These are phyloP conservation scores for Candida frijolesensis DNA, from an alignment of 1,139 yeast genomes.

Conservation along the genomic window DNA sequence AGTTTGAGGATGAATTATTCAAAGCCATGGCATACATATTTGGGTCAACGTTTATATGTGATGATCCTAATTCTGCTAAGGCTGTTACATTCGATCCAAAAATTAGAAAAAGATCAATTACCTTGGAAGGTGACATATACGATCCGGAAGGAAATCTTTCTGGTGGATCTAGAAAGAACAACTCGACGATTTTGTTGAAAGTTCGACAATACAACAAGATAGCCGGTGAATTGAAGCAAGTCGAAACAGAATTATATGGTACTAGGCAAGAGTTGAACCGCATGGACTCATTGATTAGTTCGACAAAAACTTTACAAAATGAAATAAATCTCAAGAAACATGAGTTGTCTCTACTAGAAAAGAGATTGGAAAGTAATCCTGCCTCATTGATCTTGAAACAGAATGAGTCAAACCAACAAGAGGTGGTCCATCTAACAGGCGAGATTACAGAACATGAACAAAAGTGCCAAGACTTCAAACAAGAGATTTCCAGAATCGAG, in stretches of 20 bases:
- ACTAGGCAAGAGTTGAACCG: slow-evolving; percentile 44
- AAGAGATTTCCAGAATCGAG: slow-evolving; percentile 61
- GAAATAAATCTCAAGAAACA: slow-evolving; percentile 68
- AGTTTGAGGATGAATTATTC: slow-evolving; percentile 66
- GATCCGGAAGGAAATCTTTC: slow-evolving; percentile 96
- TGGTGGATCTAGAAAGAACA: slow-evolving; percentile 82
- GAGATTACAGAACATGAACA: slow-evolving; percentile 38
- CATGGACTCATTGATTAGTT: slow-evolving; percentile 50
- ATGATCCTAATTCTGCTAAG: slow-evolving; percentile 87
- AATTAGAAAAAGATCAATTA: slow-evolving; percentile 82
- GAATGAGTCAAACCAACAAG: slow-evolving; percentile 49
- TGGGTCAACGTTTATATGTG: slow-evolving; percentile 84
- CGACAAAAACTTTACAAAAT: slow-evolving; percentile 63
- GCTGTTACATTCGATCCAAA: slow-evolving; percentile 82
- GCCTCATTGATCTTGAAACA: slow-evolving; percentile 57
- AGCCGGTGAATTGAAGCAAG: slow-evolving; percentile 37
- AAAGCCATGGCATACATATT: slow-evolving; percentile 92
- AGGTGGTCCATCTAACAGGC: slow-evolving; percentile 48
- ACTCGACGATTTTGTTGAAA: slow-evolving; percentile 60
- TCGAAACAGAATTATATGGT: slow-evolving; percentile 41
- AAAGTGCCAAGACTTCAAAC: slow-evolving; percentile 25
- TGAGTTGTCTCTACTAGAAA: slow-evolving; percentile 63
- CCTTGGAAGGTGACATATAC: slow-evolving; percentile 90
- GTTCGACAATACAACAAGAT: slow-evolving; percentile 71
- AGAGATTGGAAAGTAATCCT: slow-evolving; percentile 62